Evolutionary conservation across 1,284 basidiomycete genomes (phyloP), one percentile per base, ranked within the genome.

Genomic region (Thelephora terrestris): DNA sequence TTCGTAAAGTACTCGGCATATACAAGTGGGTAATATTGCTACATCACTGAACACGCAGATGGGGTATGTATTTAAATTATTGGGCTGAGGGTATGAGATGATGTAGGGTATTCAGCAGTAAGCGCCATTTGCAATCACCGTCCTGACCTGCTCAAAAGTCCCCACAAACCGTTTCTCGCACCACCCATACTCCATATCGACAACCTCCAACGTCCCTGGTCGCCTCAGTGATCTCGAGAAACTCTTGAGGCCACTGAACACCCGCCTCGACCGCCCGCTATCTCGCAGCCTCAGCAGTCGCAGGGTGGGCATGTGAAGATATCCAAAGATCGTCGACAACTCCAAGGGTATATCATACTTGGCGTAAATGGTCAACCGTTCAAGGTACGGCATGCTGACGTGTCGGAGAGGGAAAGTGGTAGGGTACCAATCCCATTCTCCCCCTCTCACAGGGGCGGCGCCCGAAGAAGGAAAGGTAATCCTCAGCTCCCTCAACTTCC

Each of bases 391-490:
- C 25, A 42, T 14, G 25, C 10, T n/a, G 39, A 42, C 21, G n/a
- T 42, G 21, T 21, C 12, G 39, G 14, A 42, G 21, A n/a, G 39
- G 17, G 39, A 23, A 42, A 3, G 25, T 25, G 12, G 29, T 32
- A 14, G 29, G 29, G 9, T 32, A 32, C 14, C 21, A 42, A 21
- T 42, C 39, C 29, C 29, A 32, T 32, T 12, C 29, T 14, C 29
- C 29, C 6, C 29, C 29, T 14, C 12, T 10, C 29, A 14, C 14
- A 9, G 25, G 25, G 14, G 10, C 27, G 46, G 53, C 53, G 45
- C 55, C 53, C 34, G 50, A 49, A 57, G 52, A 57, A 29, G 59
- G 58, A 43, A 62, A 59, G 16, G 58, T 55, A 16, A 62, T 46
- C 5, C 55, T 54, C 24, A 62, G 55, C 23, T 60, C 56, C 43